Base-by-base conservation (phyloP, 1,284 basidiomycete species). In the Abortiporus biennis region DNA sequence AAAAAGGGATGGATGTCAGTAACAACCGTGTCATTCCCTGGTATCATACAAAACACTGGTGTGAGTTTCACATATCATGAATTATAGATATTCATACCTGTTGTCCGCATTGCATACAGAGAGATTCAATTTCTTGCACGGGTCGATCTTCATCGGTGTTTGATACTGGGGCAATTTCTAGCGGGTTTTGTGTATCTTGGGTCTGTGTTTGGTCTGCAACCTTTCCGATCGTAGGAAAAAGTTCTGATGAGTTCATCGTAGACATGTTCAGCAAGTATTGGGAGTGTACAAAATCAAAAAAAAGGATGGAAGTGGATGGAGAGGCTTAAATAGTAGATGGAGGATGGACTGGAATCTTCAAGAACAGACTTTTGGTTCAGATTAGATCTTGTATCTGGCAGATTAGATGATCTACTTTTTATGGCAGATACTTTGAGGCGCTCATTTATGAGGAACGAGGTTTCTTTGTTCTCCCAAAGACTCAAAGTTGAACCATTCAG, bases 1-100 rank as follows among this genome's bases (percentile, higher is more conserved):
- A 99, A 70, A 88, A 99, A 0, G 96, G 96, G 45, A 99, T 99
- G 15, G 85, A 85, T 1, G 95, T 99, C 43, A 99, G 73, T 50
- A 99, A 78, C 58, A 99, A 68, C 37, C 93, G 74, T 1, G 96
- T 99, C n/a, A 72, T 71, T 24, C 96, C 96, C 85, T 96, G 53
- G 1, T 20, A 31, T 43, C 16, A 33, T 38, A 22, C 41, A 65
- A 25, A 27, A 36, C 62, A 8, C n/a, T n/a, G 27, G n/a, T 64
- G 44, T 45, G 43, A 37, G 37, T 16, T 45, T 38, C 36, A 27
- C 22, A 44, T 20, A 38, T 15, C 13, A 31, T 22, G 24, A 25
- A 37, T 38, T n/a, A 16, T 11, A 25, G 44, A 47, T 32, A 6
- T 36, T 56, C 80, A 56, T 49, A 86, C 92, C 77, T 95, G 84